phyloP scores from a whole-genome alignment of 495 filamentous ascomycete genomes.

The Pyronema omphalodes region DNA sequence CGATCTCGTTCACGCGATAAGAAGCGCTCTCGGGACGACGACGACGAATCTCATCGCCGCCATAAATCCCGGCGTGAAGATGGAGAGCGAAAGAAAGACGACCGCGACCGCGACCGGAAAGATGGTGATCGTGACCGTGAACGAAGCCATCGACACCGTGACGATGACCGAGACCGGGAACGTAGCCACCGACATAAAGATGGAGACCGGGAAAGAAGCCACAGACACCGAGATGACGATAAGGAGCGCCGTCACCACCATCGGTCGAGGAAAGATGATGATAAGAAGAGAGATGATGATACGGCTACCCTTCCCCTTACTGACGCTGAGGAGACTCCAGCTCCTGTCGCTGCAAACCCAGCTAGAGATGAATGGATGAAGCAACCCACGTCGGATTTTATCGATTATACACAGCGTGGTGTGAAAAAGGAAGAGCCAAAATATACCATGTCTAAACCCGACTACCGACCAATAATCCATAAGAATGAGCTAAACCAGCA shows the following conservation, averaged over 20 bases:
- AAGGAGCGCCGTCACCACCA: not conserved
- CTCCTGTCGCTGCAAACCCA: constrained; percentile 27
- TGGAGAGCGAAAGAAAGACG: not conserved
- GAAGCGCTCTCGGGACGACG: not conserved
- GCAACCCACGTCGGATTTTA: constrained; percentile 55
- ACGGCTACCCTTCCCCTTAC: constrained; percentile 31
- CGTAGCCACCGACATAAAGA: constrained; percentile 12
- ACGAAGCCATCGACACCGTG: constrained; percentile 29
- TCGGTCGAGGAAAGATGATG: constrained; percentile 6
- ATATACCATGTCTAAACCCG: constrained; percentile 37
- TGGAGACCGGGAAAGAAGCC: constrained; percentile 8
- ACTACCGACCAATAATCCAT: constrained; percentile 61
- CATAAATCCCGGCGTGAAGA: constrained; percentile 1
- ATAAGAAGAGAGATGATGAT: constrained; percentile 23
- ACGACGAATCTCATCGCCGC: not conserved
- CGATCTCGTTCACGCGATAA: not conserved
- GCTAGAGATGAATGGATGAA: constrained; percentile 83
- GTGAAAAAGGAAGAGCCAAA: constrained; percentile 33
- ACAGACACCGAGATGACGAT: constrained; percentile 6
- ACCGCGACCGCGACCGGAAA: not conserved
- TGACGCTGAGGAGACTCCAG: constrained; percentile 27
- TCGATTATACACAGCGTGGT: constrained; percentile 67
- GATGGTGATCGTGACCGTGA: not conserved
- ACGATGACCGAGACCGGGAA: constrained; percentile 27
- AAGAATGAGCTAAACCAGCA: constrained; percentile 63